Base-by-base conservation (phyloP, 1,284 basidiomycete genomes). In the Hemileia vastatrix region DNA sequence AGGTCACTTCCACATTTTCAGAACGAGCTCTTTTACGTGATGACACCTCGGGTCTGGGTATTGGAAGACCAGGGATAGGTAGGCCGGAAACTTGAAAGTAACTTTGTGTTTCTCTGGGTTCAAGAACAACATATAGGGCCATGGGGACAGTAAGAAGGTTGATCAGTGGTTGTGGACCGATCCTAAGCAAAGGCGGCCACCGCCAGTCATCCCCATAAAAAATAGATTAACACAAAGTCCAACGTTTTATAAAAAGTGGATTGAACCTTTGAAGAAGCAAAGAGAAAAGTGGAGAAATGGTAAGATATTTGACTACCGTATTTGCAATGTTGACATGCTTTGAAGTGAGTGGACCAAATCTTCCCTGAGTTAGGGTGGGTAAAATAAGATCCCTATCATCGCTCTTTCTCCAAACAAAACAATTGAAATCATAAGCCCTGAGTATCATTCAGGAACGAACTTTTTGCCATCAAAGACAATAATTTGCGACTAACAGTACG, bases 31-130 rank as follows among this genome's bases (percentile, higher is more conserved):
- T 61, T 61, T 1, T 27, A 21, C 15, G 54, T 33, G 24, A 54
- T 21, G 4, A 61, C 36, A 54, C 49, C 36, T 43, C 15, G 2
- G 11, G 9, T 36, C n/a, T 44, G 3, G 23, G 11, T 48, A 45
- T 31, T n/a, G 49, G 21, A 18, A 60, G 49, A 11, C 54, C 58
- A 48, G 54, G 33, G 2, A 61, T 44, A 13, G 58, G 44, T 31
- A 45, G 40, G 13, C 52, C 58, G 18, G 32, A 54, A n/a, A 61
- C 21, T 49, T 61, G 58, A 54, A 61, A 61, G 31, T 61, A 61
- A 33, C 58, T 47, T 21, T 43, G 31, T n/a, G 53, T 61, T n/a
- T 15, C 58, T n/a, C 43, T 33, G 21, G 58, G 58, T n/a, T n/a
- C n/a, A n/a, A n/a, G n/a, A n/a, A n/a, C n/a, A 32, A 54, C 50